A percentile compares a stretch with the other conserved stretches of the same genome.
Conservation (phyloP, 352 stramenopile genomes). For the Pythium dissimile region DNA sequence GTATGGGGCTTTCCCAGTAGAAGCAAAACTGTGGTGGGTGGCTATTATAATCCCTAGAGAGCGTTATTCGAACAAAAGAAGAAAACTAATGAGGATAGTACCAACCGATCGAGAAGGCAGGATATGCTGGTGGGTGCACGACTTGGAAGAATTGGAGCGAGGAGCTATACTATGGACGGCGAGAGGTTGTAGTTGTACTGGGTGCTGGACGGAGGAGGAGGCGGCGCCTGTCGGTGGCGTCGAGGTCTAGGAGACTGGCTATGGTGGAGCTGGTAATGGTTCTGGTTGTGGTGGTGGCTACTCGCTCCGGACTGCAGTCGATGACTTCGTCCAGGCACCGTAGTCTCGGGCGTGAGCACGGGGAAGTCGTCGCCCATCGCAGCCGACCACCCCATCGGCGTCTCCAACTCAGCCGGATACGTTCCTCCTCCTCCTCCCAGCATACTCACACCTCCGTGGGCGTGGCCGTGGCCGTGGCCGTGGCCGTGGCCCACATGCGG, state of each 20-base stretch:
- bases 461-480: neutral
- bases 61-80: no score
- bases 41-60: no score
- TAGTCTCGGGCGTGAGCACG: neutral
- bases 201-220: no score
- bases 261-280: neutral
- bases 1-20: no score
- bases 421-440: slow-evolving; percentile 4
- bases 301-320: neutral
- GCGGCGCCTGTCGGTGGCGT: neutral
- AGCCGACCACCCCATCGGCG: slow-evolving; percentile 5
- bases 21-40: no score
- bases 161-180: neutral
- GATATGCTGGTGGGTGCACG: no score
- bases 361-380: slow-evolving; percentile 3
- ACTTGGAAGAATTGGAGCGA: neutral
- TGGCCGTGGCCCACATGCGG: neutral
- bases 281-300: neutral
- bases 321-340: neutral
- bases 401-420: slow-evolving; percentile 19
- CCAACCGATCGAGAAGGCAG: no score
- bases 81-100: no score
- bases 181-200: slow-evolving; percentile 1
- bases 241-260: neutral
- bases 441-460: slow-evolving; percentile 1